A percentile compares a stretch with the other conserved stretches of the same genome.
Evolutionary conservation across 2,329 filamentous ascomycete genomes (phyloP).

Genomic region (Knoxdaviesia proteae): DNA sequence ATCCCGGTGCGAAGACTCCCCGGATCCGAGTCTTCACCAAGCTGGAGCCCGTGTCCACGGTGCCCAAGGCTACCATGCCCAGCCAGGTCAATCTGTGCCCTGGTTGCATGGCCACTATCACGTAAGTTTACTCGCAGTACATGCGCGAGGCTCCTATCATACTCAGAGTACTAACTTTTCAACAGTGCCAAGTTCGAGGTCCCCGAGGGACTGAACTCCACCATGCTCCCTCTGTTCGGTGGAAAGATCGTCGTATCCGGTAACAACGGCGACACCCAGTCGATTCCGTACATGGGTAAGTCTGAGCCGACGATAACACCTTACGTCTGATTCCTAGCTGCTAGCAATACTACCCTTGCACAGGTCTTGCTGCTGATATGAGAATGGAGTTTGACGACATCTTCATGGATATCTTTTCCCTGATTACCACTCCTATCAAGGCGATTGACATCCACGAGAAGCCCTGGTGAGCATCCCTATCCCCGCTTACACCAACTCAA

Average conservation of each 20-base stretch:
- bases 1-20: not conserved
- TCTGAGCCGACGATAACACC: no score
- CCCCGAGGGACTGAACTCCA: conserved; percentile 6
- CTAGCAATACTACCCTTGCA: no score
- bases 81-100: conserved; percentile 8
- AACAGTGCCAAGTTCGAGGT: conserved; percentile 6
- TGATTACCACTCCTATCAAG: no score
- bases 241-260: conserved; percentile 20
- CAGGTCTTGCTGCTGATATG: conserved; percentile 2
- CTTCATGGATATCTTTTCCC: no score
- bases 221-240: conserved; percentile 19
- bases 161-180: no score
- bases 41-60: conserved; percentile 1
- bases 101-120: conserved; percentile 4
- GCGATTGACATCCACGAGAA: not conserved
- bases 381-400: conserved; percentile 1
- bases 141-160: no score
- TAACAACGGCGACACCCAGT: conserved; percentile 17
- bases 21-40: conserved; percentile 1
- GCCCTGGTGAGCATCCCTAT: not conserved
- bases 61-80: conserved; percentile 1
- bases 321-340: no score
- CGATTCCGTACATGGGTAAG: conserved; percentile 18
- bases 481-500: not conserved
- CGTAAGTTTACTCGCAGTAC: no score